phyloP scores from a whole-genome alignment of 306 rosid genomes.

The Cotoneaster glaucophyllus region DNA sequence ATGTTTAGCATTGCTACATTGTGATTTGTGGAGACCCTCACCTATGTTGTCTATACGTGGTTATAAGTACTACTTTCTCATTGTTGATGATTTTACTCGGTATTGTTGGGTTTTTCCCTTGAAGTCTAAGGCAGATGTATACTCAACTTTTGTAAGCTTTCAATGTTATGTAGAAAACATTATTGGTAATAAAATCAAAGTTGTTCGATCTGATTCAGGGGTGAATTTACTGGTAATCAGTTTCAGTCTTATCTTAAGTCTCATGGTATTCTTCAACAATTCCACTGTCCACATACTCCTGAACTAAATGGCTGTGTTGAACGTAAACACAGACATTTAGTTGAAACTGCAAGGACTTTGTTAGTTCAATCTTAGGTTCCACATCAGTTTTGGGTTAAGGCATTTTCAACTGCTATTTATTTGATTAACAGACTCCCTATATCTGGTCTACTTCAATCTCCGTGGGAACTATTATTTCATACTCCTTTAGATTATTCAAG shows the following conservation, averaged over 20 bases:
- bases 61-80: not conserved
- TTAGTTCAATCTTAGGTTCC: too few species aligned
- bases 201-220: not conserved
- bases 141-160: not conserved
- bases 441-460: too few species aligned
- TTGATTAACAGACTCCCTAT: too few species aligned
- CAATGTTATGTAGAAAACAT: not conserved
- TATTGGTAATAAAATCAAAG: not conserved
- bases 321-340: too few species aligned
- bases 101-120: not conserved
- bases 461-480: too few species aligned
- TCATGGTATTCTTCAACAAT: not conserved
- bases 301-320: not conserved
- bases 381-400: too few species aligned
- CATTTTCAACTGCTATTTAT: too few species aligned
- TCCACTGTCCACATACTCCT: not conserved
- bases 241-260: not conserved
- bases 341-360: too few species aligned
- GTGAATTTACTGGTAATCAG: not conserved
- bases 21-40: not conserved
- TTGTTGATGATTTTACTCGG: not conserved
- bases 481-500: too few species aligned
- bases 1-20: not conserved
- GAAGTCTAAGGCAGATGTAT: not conserved
- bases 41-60: not conserved